Base-by-base conservation (phyloP, 2,329 filamentous ascomycete species). In the Neoscytalidium dimidiatum region DNA sequence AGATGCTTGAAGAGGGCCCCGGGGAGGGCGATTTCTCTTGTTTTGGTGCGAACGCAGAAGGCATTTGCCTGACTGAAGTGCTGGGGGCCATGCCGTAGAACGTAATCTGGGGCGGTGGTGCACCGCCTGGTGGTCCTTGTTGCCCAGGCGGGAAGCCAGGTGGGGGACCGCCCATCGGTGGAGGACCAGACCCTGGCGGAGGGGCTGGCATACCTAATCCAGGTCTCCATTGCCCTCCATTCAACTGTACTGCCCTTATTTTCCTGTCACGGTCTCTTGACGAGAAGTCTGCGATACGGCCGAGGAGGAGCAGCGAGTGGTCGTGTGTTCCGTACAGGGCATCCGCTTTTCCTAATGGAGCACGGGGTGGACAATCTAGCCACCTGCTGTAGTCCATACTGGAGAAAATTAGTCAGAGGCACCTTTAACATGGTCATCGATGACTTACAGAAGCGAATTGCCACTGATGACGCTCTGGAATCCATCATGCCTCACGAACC, bases 401-500 rank as follows among this genome's bases (percentile, higher is more conserved):
- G 60, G 7, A 14, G 19, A 14, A 4, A 14, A 28, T 60, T 23
- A 60, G 56, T 19, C 4, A 31, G 14, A n/a, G 3, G 4, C n/a
- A 19, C 17, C 26, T 9, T 9, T n/a, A 33, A 3, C 2, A 31
- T 33, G 38, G 9, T 9, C 33, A 31, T 29, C 26, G 3, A 56
- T 21, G 26, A 85, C 92, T 84, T 82, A 97, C 92, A 97, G 89
- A 52, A 96, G 82, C 67, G 85, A 85, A 46, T 94, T 94, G 8
- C 92, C 94, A 69, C 94, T 95, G 26, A 98, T 81, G 67, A 97
- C 87, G 74, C 92, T 93, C 75, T 97, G 94, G 70, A 94, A 96
- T 8, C 91, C 88, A 75, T 98, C 95, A 82, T 97, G 95, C 77
- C 97, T 96, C 71, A 87, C 90, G 75, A 94, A 97, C 91, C 93